A percentile compares a stretch with the other conserved stretches of the same genome.
phyloP scores from a whole-genome alignment of 2,329 filamentous ascomycete species.

The Penicillium sp. region DNA sequence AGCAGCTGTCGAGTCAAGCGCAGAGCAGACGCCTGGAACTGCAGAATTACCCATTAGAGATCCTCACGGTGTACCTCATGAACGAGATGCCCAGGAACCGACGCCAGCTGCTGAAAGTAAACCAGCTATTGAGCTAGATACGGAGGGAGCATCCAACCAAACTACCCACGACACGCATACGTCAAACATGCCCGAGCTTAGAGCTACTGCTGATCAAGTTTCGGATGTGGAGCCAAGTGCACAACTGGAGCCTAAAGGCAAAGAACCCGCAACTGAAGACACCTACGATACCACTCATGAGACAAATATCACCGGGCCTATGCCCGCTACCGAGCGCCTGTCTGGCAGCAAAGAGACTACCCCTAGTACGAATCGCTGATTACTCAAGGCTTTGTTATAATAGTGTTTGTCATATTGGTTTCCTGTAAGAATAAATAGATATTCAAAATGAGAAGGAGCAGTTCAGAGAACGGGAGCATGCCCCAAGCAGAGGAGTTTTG shows the following conservation, averaged over 20 bases:
- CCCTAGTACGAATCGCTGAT: neutral
- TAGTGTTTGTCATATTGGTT: too few species aligned
- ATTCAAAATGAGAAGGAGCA: neutral
- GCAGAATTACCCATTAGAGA: neutral
- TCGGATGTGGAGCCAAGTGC: neutral
- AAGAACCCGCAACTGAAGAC: neutral
- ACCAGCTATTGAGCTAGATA: neutral
- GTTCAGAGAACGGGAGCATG: too few species aligned
- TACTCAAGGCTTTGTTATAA: neutral
- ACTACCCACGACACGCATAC: neutral
- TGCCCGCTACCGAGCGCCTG: neutral
- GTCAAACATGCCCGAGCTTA: neutral
- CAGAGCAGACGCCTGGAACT: neutral
- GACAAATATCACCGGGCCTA: neutral
- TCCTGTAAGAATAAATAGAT: neutral
- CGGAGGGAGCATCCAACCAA: neutral
- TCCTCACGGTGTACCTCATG: neutral
- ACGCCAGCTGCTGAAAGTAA: too few species aligned
- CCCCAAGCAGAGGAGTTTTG: too few species aligned
- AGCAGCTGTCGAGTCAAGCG: neutral
- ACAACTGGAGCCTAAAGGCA: neutral
- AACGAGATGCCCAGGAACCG: neutral
- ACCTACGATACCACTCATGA: neutral
- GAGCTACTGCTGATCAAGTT: neutral
- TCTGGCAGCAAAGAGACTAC: neutral